These are phyloP conservation scores for Penicillium subrubescens DNA, from an alignment of 495 filamentous ascomycete genomes.

Conservation along the genomic window DNA sequence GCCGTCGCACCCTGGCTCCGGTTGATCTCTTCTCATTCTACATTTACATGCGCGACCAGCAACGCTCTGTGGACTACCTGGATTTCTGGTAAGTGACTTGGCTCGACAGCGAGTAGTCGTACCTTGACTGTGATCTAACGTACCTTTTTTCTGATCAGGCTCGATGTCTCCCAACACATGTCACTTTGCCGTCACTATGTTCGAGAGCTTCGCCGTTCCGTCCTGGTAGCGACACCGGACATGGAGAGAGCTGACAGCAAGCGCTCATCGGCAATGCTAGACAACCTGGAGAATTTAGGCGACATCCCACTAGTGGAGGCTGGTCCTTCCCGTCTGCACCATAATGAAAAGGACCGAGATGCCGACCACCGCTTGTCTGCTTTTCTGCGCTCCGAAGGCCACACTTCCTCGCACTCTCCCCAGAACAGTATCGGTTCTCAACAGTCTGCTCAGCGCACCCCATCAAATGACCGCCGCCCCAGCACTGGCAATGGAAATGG, in stretches of 20 bases:
- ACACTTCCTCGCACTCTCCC: slow-evolving; percentile 62
- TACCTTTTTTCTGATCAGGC: slow-evolving; percentile 56
- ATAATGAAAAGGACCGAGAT: slow-evolving; percentile 56
- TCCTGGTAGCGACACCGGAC: slow-evolving; percentile 90
- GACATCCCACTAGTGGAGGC: slow-evolving; percentile 55
- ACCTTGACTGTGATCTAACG: slow-evolving; percentile 1
- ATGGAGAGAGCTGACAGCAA: slow-evolving; percentile 79
- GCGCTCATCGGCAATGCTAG: slow-evolving; percentile 77
- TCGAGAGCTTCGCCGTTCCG: slow-evolving; percentile 87
- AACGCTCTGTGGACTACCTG: slow-evolving; percentile 94
- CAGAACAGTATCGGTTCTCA: slow-evolving; percentile 65
- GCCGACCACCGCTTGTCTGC: slow-evolving; percentile 87
- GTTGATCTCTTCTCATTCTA: slow-evolving; percentile 99
- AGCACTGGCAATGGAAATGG: slow-evolving; percentile 58
- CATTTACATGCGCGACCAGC: slow-evolving; percentile 99
- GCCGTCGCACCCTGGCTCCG: slow-evolving; percentile 83
- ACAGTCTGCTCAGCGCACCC: slow-evolving; percentile 41
- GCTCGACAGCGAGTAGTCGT: neutral
- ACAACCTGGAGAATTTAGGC: slow-evolving; percentile 67
- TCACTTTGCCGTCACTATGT: slow-evolving; percentile 98
- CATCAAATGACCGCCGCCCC: slow-evolving; percentile 60
- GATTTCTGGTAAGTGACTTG: slow-evolving; percentile 84
- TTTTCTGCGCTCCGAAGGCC: slow-evolving; percentile 76
- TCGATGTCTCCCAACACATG: slow-evolving; percentile 99
- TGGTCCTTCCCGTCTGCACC: slow-evolving; percentile 45